A percentile compares a stretch with the other conserved stretches of the same genome.
These are phyloP conservation scores for Globisporangium parvum DNA, from an alignment of 352 stramenopile species.

Conservation along the genomic window DNA sequence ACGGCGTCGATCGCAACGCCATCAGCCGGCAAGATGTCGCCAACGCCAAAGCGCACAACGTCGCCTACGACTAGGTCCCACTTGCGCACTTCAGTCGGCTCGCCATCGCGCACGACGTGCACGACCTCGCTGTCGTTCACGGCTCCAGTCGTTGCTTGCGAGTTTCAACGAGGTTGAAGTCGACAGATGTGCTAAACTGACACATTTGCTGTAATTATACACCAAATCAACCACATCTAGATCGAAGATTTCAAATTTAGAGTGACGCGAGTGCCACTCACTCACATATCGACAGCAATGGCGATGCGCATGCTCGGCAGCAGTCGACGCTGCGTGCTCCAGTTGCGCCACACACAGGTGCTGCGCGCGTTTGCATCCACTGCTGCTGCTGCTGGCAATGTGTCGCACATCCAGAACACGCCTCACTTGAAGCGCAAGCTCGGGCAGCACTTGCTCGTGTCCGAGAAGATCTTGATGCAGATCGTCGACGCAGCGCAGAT, in stretches of 20 bases:
- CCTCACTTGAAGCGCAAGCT: slow-evolving; percentile 79
- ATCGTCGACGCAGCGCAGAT: slow-evolving; percentile 64
- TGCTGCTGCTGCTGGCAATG: slow-evolving; percentile 13
- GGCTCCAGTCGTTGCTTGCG: no score
- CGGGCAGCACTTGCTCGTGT: slow-evolving; percentile 76
- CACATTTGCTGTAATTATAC: no score
- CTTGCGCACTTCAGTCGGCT: slow-evolving; percentile 19
- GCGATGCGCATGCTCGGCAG: no score
- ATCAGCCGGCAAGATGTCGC: slow-evolving; percentile 36
- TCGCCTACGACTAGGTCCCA: slow-evolving; percentile 34
- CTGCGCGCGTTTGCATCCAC: not conserved
- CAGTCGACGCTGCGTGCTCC: slow-evolving; percentile 21
- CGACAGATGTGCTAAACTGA: no score
- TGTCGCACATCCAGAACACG: slow-evolving; percentile 44
- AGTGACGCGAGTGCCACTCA: no score
- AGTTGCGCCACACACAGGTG: slow-evolving; percentile 18
- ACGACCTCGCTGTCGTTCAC: slow-evolving; percentile 59
- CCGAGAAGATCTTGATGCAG: slow-evolving; percentile 45
- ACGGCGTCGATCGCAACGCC: slow-evolving; percentile 28
- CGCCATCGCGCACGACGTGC: slow-evolving; percentile 31
- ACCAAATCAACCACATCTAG: no score
- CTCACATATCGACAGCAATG: slow-evolving; percentile 32
- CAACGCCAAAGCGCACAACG: slow-evolving; percentile 27
- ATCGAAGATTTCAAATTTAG: no score
- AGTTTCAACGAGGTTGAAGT: no score